Evolutionary conservation across 495 filamentous ascomycete genomes (phyloP), one percentile per base, ranked within the genome.

Genomic region (Podospora anserina): DNA sequence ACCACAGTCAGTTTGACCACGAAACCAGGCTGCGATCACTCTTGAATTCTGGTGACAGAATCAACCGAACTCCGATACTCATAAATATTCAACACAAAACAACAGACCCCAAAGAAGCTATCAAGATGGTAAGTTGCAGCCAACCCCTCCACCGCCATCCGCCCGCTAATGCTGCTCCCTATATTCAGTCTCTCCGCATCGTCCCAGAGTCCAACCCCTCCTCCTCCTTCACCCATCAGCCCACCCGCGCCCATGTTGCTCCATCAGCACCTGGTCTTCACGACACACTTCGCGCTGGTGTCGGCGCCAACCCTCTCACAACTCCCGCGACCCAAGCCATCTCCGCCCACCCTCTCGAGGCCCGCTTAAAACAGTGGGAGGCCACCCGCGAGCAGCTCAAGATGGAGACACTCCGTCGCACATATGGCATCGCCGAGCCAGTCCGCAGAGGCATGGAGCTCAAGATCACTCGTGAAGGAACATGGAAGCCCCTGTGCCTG

Each of bases 371-470:
- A 78, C 81, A 86, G 60, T 99, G 94, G 94, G 83, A 87, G 72
- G 82, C 88, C 49, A 96, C 94, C 65, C 94, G 97, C 78, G 90
- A 97, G 74, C 76, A 80, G 4, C 76, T 97, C 77, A 93, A 94
- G 83, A 96, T 96, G 92, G 88, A 93, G 81, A 79, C 84, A 39
- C 86, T 97, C 76, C 87, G 93, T 59, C 91, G 92, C 66, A 87
- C 89, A 39, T 97, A 90, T 78, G 94, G 94, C 58, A 92, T 97
- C 67, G 92, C 90, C n/a, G 94, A 97, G 86, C 94, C 94, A 11
- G 87, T 97, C 70, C 87, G 92, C 18, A 88, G 94, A n/a, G 91
- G 89, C 49, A 99, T 99, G 94, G 94, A 99, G 84, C 81, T 96
- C 74, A 91, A 91, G 85, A 93, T 96, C 75, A 85, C 87, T 1